Conservation (phyloP, 2,329 filamentous ascomycete species). For the Triangularia setosa region DNA sequence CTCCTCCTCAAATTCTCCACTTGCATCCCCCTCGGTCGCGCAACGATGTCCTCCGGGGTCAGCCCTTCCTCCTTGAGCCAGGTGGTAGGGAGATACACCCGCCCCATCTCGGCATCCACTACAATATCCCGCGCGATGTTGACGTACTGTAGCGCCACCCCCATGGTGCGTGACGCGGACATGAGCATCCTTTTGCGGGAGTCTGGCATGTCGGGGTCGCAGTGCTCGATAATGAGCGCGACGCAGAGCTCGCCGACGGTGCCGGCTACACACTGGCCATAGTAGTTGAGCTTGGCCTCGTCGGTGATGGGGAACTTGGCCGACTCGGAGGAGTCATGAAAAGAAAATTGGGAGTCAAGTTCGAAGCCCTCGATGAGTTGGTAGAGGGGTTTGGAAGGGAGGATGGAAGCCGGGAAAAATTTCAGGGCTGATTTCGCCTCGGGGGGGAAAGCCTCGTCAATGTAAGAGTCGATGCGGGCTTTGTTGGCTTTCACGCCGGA, state of each 20-base stretch:
- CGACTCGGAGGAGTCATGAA: not conserved
- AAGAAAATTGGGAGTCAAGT: constrained; percentile 58
- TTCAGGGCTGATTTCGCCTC: constrained; percentile 51
- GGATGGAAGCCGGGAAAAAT: constrained; percentile 54
- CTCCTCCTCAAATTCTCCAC: constrained; percentile 46
- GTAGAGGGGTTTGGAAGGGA: constrained; percentile 57
- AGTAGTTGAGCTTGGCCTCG: constrained; percentile 57
- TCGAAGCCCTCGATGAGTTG: constrained; percentile 65
- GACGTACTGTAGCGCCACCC: constrained; percentile 70
- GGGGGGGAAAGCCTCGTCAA: constrained; percentile 48
- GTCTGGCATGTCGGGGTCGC: constrained; percentile 29
- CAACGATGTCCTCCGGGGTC: constrained; percentile 50
- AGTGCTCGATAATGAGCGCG: constrained; percentile 61
- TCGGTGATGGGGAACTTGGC: constrained; percentile 42
- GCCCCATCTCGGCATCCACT: constrained; percentile 59
- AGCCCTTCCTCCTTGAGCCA: constrained; percentile 61
- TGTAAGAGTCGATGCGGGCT: constrained; percentile 29
- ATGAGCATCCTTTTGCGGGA: constrained; percentile 43
- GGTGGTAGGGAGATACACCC: constrained; percentile 63
- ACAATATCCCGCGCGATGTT: constrained; percentile 73
- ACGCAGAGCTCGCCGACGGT: constrained; percentile 68
- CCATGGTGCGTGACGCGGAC: constrained; percentile 60
- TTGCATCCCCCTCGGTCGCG: constrained; percentile 42
- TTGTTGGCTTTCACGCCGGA: not conserved
- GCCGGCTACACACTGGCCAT: constrained; percentile 65